Conservation (phyloP, 805 yeast species). For the Wickerhamomyces queroliae region DNA sequence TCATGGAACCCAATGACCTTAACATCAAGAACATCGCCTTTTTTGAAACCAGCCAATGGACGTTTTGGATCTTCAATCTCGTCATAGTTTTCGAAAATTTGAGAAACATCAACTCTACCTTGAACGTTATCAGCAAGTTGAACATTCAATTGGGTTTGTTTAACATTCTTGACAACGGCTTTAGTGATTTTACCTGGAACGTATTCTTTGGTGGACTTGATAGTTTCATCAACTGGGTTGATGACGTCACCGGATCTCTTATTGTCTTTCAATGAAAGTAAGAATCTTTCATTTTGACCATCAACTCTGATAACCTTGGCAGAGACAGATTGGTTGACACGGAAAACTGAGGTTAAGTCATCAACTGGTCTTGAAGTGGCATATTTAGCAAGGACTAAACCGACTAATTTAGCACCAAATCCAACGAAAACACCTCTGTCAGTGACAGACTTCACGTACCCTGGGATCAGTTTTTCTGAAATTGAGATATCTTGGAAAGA, state of each 20-base stretch:
- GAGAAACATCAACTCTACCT: constrained; percentile 76
- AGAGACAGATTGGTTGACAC: constrained; percentile 63
- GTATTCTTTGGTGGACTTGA: constrained; percentile 44
- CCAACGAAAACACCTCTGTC: constrained; percentile 76
- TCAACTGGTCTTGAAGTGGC: constrained; percentile 49
- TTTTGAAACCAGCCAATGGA: constrained; percentile 55
- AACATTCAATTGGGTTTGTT: constrained; percentile 70
- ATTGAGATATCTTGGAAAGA: constrained; percentile 51
- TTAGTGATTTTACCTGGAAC: constrained; percentile 55
- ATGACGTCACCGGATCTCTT: constrained; percentile 24
- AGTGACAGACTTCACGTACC: constrained; percentile 77
- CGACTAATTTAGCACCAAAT: constrained; percentile 76
- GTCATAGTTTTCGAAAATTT: constrained; percentile 47
- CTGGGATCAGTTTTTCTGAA: constrained; percentile 47
- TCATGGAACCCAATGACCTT: constrained; percentile 76
- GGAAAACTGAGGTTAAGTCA: constrained; percentile 49
- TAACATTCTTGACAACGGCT: constrained; percentile 56
- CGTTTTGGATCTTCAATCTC: constrained; percentile 51
- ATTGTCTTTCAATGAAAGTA: constrained; percentile 51
- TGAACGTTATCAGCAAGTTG: constrained; percentile 69
- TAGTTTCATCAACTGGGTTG: constrained; percentile 57
- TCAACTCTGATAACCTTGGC: constrained; percentile 65
- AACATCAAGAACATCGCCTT: constrained; percentile 53
- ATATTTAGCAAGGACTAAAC: constrained; percentile 73
- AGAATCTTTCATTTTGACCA: constrained; percentile 63